A percentile compares a stretch with the other conserved stretches of the same genome.
Conservation (phyloP, 148 eudicot species). For the Chenopodium formosanum region DNA sequence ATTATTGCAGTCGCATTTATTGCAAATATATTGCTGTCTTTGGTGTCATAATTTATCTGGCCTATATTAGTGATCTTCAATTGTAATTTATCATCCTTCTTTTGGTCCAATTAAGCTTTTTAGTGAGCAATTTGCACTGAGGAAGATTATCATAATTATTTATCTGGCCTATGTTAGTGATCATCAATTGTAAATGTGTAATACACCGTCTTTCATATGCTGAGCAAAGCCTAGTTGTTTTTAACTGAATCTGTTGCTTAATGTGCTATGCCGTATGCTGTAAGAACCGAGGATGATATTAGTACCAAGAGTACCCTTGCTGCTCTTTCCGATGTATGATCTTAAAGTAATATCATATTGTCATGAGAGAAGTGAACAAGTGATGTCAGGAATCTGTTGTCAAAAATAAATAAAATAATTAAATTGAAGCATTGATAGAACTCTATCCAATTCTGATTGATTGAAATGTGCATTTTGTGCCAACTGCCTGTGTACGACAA, state of each 20-base stretch:
- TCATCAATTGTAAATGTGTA: too few relatives aligned
- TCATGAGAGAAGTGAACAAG: not conserved
- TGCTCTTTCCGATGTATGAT: not conserved
- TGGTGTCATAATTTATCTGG: not conserved
- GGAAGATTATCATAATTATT: not conserved
- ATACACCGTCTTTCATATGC: too few relatives aligned
- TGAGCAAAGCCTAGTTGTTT: too few relatives aligned
- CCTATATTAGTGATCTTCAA: not conserved
- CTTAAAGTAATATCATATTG: not conserved
- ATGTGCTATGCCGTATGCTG: not conserved
- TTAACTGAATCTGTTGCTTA: too few relatives aligned
- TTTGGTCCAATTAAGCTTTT: not conserved
- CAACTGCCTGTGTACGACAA: not conserved
- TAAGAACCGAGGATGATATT: too few relatives aligned
- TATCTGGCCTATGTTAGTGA: too few relatives aligned
- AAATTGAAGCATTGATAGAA: not conserved
- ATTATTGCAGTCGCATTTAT: slow-evolving; percentile 1
- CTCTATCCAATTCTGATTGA: not conserved
- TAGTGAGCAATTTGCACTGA: not conserved
- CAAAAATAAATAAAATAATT: not conserved
- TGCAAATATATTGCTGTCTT: not conserved
- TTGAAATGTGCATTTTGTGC: not conserved
- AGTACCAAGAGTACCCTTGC: not conserved
- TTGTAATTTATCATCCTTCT: not conserved
- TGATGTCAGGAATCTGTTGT: not conserved